phyloP scores from a whole-genome alignment of 2,329 filamentous ascomycete species.

The Clonostachys byssicola region DNA sequence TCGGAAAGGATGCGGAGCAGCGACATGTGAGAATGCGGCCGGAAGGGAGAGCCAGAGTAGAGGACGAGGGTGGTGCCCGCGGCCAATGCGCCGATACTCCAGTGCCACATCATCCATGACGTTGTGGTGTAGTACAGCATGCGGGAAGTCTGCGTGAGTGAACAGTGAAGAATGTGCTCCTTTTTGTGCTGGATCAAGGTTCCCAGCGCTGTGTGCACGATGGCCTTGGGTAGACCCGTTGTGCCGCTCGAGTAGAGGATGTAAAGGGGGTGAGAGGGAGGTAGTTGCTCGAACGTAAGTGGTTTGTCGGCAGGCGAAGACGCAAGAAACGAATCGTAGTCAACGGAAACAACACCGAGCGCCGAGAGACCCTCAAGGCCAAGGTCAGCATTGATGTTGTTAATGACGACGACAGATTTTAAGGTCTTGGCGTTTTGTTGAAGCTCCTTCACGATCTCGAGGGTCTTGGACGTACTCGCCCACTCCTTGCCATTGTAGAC shows the following conservation, averaged over 20 bases:
- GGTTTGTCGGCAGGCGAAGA: slow-evolving; percentile 29
- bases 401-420: slow-evolving; percentile 69
- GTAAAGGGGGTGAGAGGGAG: slow-evolving; percentile 85
- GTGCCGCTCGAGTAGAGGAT: slow-evolving; percentile 93
- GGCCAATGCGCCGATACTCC: slow-evolving; percentile 83
- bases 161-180: slow-evolving; percentile 84
- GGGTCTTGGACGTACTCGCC: slow-evolving; percentile 73
- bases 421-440: slow-evolving; percentile 47
- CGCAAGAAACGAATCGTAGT: slow-evolving; percentile 41
- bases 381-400: slow-evolving; percentile 50
- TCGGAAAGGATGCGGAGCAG: slow-evolving; percentile 80
- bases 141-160: slow-evolving; percentile 66
- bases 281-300: slow-evolving; percentile 70
- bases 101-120: slow-evolving; percentile 99
- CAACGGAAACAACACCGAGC: slow-evolving; percentile 32
- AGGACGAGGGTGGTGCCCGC: slow-evolving; percentile 79
- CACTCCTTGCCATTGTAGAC: slow-evolving; percentile 91
- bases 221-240: slow-evolving; percentile 83
- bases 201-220: slow-evolving; percentile 86
- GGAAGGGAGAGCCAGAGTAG: slow-evolving; percentile 91
- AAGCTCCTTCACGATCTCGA: slow-evolving; percentile 68
- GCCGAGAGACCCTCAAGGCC: slow-evolving; percentile 34
- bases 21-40: slow-evolving; percentile 71
- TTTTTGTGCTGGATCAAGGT: slow-evolving; percentile 97
- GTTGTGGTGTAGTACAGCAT: slow-evolving; percentile 94